Evolutionary conservation across 495 filamentous ascomycete genomes (phyloP).

Genomic region (Amniculicola lignicola): DNA sequence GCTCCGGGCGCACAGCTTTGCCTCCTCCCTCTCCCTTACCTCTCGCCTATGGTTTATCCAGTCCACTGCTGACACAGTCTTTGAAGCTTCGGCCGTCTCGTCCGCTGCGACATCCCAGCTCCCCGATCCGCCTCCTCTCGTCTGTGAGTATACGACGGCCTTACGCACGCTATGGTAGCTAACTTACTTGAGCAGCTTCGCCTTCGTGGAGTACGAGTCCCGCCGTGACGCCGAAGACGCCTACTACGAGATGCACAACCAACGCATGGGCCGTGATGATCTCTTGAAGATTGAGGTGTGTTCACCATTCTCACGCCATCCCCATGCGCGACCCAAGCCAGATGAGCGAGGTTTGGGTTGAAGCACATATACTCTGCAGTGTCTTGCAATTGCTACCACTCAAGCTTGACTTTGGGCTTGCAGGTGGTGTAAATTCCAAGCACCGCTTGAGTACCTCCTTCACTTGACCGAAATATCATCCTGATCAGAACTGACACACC

Average conservation of each 20-base stretch:
- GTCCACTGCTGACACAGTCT: constrained; percentile 21
- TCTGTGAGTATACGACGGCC: constrained; percentile 88
- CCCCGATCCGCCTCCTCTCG: constrained; percentile 87
- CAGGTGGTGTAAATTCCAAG: no score
- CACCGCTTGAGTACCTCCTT: no score
- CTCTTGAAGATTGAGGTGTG: constrained; percentile 95
- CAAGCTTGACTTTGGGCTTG: no score
- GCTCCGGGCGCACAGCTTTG: no score
- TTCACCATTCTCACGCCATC: background rate
- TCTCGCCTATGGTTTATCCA: no score
- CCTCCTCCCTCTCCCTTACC: no score
- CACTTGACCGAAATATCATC: no score
- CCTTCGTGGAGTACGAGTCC: constrained; percentile 99
- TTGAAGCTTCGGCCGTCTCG: constrained; percentile 89
- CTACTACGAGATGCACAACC: constrained; percentile 99
- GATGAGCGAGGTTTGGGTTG: no score
- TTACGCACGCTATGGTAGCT: no score
- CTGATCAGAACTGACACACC: constrained; percentile 11
- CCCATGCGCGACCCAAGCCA: no score
- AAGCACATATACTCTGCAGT: no score
- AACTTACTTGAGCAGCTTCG: constrained; percentile 71
- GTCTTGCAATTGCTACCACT: no score
- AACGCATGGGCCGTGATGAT: constrained; percentile 94
- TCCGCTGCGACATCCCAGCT: constrained; percentile 97
- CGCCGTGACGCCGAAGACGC: constrained; percentile 98